Percentiles rank a stretch among this genome's conserved stretches.
Conservation (phyloP, 1,284 basidiomycete genomes). For the Coniferiporia weirii region DNA sequence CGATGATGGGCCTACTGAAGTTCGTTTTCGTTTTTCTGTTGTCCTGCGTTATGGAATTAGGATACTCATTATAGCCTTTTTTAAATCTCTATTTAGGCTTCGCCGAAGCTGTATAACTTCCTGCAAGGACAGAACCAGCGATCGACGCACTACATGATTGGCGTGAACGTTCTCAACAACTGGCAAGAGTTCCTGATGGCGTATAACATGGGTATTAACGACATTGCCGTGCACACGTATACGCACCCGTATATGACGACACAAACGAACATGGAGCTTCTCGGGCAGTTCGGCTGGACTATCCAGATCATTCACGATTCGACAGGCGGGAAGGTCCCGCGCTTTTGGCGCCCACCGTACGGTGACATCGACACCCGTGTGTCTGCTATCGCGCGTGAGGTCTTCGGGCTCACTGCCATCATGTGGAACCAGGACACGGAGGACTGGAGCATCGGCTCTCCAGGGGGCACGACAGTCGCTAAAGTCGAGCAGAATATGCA, state of each 20-base stretch:
- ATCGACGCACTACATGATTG: slow-evolving; percentile 83
- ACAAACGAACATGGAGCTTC: slow-evolving; percentile 58
- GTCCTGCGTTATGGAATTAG: not conserved
- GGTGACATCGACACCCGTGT: slow-evolving; percentile 75
- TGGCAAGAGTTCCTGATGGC: slow-evolving; percentile 49
- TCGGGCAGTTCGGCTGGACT: slow-evolving; percentile 82
- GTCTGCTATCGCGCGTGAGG: slow-evolving; percentile 64
- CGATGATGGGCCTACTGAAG: slow-evolving; percentile 74
- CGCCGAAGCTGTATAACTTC: slow-evolving; percentile 47
- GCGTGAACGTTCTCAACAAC: slow-evolving; percentile 59
- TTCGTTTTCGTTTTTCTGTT: slow-evolving; percentile 28
- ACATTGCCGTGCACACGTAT: slow-evolving; percentile 62
- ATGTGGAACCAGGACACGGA: slow-evolving; percentile 77
- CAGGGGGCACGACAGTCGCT: slow-evolving; percentile 37
- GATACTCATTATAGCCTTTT: slow-evolving; percentile 14
- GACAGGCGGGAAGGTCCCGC: slow-evolving; percentile 67
- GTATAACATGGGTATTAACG: slow-evolving; percentile 39
- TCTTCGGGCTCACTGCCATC: slow-evolving; percentile 65
- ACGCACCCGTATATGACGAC: slow-evolving; percentile 81
- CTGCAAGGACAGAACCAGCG: slow-evolving; percentile 50
- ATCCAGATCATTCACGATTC: slow-evolving; percentile 79
- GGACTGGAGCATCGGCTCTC: slow-evolving; percentile 57
- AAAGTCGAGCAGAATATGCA: slow-evolving; percentile 43
- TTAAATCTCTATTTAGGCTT: slow-evolving; percentile 22
- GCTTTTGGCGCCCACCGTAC: slow-evolving; percentile 75